These are phyloP conservation scores for Botryosphaeria dothidea DNA, from an alignment of 2,329 filamentous ascomycete species.

Conservation along the genomic window DNA sequence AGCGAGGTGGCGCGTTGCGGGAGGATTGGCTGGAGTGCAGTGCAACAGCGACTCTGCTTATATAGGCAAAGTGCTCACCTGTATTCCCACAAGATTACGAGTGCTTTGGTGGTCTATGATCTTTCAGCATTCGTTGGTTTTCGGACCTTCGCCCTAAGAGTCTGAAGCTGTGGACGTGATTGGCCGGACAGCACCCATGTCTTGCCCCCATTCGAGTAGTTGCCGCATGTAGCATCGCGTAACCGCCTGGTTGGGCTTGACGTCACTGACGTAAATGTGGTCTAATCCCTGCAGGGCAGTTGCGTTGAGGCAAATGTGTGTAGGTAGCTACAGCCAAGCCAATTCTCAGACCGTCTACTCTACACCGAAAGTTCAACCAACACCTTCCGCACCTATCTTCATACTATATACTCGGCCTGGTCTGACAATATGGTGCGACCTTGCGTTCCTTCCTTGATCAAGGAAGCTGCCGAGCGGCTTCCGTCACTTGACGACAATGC, in stretches of 20 bases:
- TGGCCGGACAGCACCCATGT: neutral
- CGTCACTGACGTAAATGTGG: neutral
- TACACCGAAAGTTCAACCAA: neutral
- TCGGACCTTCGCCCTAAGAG: neutral
- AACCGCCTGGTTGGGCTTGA: neutral
- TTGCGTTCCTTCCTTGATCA: slow-evolving; percentile 22
- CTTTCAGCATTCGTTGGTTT: no score
- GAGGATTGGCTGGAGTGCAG: neutral
- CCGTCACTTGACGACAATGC: slow-evolving; percentile 26
- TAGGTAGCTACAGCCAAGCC: neutral
- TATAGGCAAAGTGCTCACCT: no score
- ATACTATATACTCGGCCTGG: no score
- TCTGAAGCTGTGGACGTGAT: neutral
- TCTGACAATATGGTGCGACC: neutral
- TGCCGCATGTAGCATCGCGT: neutral
- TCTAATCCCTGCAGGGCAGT: neutral
- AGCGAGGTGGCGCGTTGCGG: no score
- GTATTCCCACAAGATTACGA: no score
- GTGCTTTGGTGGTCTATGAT: no score
- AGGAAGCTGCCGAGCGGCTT: slow-evolving; percentile 22
- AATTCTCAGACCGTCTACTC: neutral
- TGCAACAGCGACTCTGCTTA: no score
- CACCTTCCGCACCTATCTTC: neutral
- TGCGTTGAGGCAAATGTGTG: neutral
- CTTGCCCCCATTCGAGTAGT: neutral